phyloP scores from a whole-genome alignment of 2,329 filamentous ascomycete species.

The Fusarium euwallaceae region DNA sequence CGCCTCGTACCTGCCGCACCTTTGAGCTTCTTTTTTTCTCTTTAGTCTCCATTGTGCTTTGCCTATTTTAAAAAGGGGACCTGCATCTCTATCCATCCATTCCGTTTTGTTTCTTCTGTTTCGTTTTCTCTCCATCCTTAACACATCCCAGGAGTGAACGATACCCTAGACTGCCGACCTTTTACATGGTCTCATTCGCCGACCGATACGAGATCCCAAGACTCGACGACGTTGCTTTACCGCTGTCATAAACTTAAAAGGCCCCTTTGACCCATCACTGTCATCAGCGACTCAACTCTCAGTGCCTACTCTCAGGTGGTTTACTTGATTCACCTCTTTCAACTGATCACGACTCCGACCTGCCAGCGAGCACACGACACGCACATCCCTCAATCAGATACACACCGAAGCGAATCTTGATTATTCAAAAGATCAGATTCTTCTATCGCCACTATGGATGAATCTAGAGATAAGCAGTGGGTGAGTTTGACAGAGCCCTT shows the following conservation, averaged over 20 bases:
- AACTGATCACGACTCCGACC: background rate
- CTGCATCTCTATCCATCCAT: conserved; percentile 21
- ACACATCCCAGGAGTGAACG: background rate
- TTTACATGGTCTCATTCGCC: conserved; percentile 3
- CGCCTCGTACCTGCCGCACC: conserved; percentile 22
- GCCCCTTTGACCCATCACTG: background rate
- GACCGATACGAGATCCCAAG: conserved; percentile 4
- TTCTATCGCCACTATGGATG: conserved; percentile 33
- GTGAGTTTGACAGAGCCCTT: conserved; percentile 51
- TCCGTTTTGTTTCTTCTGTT: conserved; percentile 14
- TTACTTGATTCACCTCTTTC: background rate
- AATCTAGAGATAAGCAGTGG: conserved; percentile 62
- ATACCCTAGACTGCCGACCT: background rate
- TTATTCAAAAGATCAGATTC: conserved; percentile 9
- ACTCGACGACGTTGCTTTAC: background rate
- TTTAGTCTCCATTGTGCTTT: conserved; percentile 11
- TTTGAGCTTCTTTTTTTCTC: conserved; percentile 23
- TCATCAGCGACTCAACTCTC: background rate
- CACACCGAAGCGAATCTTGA: background rate
- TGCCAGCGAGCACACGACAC: background rate
- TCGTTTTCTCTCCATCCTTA: conserved; percentile 8
- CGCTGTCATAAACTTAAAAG: conserved; percentile 1
- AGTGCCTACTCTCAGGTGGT: background rate
- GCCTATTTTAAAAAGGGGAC: conserved; percentile 24
- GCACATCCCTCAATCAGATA: background rate